These are phyloP conservation scores for Penicillium malachiteum DNA, from an alignment of 495 filamentous ascomycete species.

Conservation along the genomic window DNA sequence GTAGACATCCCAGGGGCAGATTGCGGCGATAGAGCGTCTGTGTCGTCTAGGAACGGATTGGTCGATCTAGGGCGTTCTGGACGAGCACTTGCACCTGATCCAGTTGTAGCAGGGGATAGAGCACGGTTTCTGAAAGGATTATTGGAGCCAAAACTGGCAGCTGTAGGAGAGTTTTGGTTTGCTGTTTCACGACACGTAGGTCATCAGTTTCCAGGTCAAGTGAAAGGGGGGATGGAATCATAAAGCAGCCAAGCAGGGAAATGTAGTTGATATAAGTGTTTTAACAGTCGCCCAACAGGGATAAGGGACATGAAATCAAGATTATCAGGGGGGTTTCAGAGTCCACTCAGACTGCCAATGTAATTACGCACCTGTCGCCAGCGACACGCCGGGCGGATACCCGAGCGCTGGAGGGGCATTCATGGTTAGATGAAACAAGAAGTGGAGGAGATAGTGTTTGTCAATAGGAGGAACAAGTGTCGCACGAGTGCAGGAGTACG, in stretches of 20 bases:
- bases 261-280: slow-evolving; percentile 1
- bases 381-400: slow-evolving; percentile 41
- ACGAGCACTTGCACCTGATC: slow-evolving; percentile 32
- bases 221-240: background rate
- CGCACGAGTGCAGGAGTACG: background rate
- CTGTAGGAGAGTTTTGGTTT: slow-evolving; percentile 42
- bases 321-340: background rate
- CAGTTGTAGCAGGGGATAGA: slow-evolving; percentile 64
- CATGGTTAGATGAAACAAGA: slow-evolving; percentile 34
- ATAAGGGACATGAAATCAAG: background rate
- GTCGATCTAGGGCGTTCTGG: slow-evolving; percentile 73
- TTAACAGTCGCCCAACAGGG: background rate
- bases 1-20: slow-evolving; percentile 39
- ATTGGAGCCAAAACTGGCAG: slow-evolving; percentile 79
- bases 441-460: slow-evolving; percentile 14
- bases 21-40: slow-evolving; percentile 52
- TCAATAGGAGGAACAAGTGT: background rate
- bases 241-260: background rate
- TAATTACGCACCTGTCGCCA: slow-evolving; percentile 43
- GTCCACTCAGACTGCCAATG: background rate
- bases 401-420: slow-evolving; percentile 40
- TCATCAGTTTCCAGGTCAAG: slow-evolving; percentile 7
- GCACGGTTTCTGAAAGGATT: slow-evolving; percentile 97
- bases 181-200: slow-evolving; percentile 5
- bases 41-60: slow-evolving; percentile 88